phyloP scores from a whole-genome alignment of 129 eudicot genomes.

The Flaveria sonorensis region DNA sequence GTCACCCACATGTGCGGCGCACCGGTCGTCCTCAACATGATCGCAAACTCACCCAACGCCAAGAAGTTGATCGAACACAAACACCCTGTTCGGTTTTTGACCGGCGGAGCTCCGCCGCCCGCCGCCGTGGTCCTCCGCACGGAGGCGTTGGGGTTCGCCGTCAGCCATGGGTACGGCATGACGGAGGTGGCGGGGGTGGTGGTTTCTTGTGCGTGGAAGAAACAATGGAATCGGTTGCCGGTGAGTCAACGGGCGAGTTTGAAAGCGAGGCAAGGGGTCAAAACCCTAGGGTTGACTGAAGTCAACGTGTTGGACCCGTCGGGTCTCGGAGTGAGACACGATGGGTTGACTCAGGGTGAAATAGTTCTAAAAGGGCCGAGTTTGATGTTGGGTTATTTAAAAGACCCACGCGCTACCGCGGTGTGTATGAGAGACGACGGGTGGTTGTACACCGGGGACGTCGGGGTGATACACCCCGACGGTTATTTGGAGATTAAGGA shows the following conservation, averaged over 20 bases:
- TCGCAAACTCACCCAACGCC: constrained; percentile 33
- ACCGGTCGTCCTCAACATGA: constrained; percentile 62
- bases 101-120: constrained; percentile 77
- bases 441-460: constrained; percentile 66
- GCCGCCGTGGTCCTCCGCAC: constrained; percentile 48
- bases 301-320: constrained; percentile 52
- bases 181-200: constrained; percentile 61
- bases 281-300: constrained; percentile 47
- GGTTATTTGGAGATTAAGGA: constrained; percentile 74
- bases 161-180: constrained; percentile 65
- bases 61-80: constrained; percentile 1
- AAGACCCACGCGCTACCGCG: constrained; percentile 47
- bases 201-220: constrained; percentile 60
- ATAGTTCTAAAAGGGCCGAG: constrained; percentile 53
- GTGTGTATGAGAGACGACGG: constrained; percentile 47
- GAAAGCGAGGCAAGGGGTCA: constrained; percentile 68
- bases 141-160: constrained; percentile 50
- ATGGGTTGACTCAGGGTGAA: constrained; percentile 60
- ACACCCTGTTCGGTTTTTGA: constrained; percentile 46
- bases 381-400: constrained; percentile 61
- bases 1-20: constrained; percentile 81
- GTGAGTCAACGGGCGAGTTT: constrained; percentile 41
- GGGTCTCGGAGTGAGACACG: constrained; percentile 34
- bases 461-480: constrained; percentile 73
- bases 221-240: constrained; percentile 51